These are phyloP conservation scores for Tinospora cordifolia DNA, from an alignment of 164 flowering plant genomes.

Conservation along the genomic window DNA sequence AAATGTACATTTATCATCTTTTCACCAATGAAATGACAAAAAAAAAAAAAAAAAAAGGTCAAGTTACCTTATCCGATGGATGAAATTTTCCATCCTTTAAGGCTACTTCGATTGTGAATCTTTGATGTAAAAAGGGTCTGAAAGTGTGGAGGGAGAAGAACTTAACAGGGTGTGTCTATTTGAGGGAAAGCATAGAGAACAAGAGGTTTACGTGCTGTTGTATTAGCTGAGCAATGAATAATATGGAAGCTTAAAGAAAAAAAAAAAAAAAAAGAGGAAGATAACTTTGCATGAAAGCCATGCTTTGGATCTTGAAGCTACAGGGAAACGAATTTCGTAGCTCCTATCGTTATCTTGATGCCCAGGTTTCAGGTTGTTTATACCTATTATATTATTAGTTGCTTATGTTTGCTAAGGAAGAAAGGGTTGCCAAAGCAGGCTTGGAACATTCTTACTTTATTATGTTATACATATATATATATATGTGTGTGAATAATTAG, in stretches of 20 bases:
- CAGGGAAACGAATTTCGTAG: slow-evolving; percentile 9
- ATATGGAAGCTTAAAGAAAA: slow-evolving; percentile 20
- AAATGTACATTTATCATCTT: neutral
- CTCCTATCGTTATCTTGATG: slow-evolving; percentile 5
- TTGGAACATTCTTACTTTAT: no score
- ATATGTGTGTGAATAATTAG: no score
- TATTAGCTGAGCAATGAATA: slow-evolving; percentile 8
- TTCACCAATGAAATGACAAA: neutral
- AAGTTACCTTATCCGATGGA: slow-evolving; percentile 30
- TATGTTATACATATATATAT: no score
- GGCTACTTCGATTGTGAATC: neutral
- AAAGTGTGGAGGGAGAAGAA: neutral
- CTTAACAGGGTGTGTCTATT: slow-evolving; percentile 10
- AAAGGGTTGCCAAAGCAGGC: no score
- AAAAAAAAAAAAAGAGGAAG: slow-evolving; percentile 26
- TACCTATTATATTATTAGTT: neutral
- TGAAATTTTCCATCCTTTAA: slow-evolving; percentile 15
- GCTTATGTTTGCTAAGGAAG: neutral
- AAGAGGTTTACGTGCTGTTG: slow-evolving; percentile 10
- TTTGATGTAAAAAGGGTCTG: neutral
- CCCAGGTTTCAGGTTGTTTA: slow-evolving; percentile 1
- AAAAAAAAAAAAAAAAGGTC: no score
- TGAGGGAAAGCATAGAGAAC: slow-evolving; percentile 10
- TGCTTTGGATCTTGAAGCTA: slow-evolving; percentile 12
- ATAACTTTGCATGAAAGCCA: slow-evolving; percentile 24